These are phyloP conservation scores for Russula sp. DNA, from an alignment of 768 basidiomycete species.

Conservation along the genomic window DNA sequence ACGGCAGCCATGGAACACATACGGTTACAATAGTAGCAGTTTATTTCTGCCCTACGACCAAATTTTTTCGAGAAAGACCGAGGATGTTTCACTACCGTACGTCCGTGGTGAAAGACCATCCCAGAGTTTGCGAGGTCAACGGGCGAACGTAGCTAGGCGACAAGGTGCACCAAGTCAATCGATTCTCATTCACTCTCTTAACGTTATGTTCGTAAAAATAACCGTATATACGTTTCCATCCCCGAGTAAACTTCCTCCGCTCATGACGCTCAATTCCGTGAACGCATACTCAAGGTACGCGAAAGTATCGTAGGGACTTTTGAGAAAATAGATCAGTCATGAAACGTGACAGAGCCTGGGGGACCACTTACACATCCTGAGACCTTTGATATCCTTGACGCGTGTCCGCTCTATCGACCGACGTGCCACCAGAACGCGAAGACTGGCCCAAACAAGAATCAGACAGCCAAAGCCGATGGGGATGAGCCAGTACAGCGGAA, in stretches of 20 bases:
- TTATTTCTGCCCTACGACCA: too few relatives aligned
- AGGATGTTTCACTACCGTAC: background rate
- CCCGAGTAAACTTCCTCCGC: background rate
- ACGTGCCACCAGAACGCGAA: constrained; percentile 50
- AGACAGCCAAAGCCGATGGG: constrained; percentile 52
- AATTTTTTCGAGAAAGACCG: too few relatives aligned
- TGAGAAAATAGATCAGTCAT: constrained; percentile 18
- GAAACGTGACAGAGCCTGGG: background rate
- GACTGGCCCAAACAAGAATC: constrained; percentile 48
- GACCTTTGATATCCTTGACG: constrained; percentile 58
- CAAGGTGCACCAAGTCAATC: background rate
- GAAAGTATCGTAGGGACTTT: constrained; percentile 38
- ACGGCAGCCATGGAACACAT: too few relatives aligned
- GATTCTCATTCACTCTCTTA: background rate
- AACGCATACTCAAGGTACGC: constrained; percentile 29
- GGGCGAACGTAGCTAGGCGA: too few relatives aligned
- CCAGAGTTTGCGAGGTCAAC: background rate
- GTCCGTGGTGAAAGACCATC: background rate
- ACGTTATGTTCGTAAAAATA: background rate
- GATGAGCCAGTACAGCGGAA: constrained; percentile 63
- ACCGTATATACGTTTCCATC: background rate
- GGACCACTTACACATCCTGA: constrained; percentile 61
- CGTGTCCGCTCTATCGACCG: constrained; percentile 47
- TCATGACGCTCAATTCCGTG: constrained; percentile 8
- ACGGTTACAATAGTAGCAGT: too few relatives aligned